phyloP scores from a whole-genome alignment of 495 filamentous ascomycete species.

The Aspergillus olivimuriae region DNA sequence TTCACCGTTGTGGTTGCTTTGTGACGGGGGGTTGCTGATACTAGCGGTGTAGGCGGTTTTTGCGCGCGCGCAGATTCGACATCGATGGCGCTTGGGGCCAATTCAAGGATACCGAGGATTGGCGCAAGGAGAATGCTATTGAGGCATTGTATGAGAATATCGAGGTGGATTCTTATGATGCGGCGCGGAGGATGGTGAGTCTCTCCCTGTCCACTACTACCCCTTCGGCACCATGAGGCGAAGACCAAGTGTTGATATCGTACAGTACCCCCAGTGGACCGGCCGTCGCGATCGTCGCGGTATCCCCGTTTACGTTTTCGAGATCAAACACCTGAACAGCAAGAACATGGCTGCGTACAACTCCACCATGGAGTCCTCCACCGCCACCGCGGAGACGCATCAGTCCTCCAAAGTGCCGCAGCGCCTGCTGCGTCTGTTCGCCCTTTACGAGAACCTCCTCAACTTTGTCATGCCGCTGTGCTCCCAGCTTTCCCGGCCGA shows the following conservation, averaged over 20 bases:
- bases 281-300: conserved; percentile 80
- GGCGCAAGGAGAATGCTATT: conserved; percentile 73
- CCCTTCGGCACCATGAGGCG: background rate
- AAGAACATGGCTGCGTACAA: conserved; percentile 78
- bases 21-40: background rate
- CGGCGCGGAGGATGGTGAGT: conserved; percentile 66
- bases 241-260: conserved; percentile 1
- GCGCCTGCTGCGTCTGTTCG: conserved; percentile 73
- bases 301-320: conserved; percentile 84
- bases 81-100: conserved; percentile 69
- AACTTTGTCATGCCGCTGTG: conserved; percentile 80
- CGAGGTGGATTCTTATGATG: conserved; percentile 74
- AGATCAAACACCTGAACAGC: conserved; percentile 72
- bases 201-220: background rate
- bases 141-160: conserved; percentile 70
- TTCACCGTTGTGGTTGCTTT: background rate
- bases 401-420: conserved; percentile 44
- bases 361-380: conserved; percentile 44
- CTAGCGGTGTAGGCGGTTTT: conserved; percentile 55
- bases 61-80: conserved; percentile 71
- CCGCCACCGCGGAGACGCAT: conserved; percentile 53
- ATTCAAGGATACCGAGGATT: conserved; percentile 85
- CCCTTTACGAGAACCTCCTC: conserved; percentile 85
- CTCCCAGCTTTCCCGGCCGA: conserved; percentile 62
- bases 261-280: conserved; percentile 90